Evolutionary conservation across 2,329 filamentous ascomycete genomes (phyloP).

Genomic region (Fusarium pseudoanthophilum): DNA sequence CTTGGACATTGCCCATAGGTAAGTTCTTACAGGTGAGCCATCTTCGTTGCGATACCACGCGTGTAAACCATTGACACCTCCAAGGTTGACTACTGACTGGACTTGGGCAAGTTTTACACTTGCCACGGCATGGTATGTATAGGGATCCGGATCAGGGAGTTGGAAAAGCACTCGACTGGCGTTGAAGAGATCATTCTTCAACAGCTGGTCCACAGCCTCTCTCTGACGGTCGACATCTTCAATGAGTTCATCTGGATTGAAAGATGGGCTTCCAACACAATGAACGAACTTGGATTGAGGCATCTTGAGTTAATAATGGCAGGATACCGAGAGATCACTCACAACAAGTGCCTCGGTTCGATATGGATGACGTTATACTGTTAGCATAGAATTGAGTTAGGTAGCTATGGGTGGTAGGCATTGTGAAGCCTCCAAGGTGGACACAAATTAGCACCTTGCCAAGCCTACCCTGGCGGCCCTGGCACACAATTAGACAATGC

Average conservation of each 20-base stretch:
- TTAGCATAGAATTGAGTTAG: not conserved
- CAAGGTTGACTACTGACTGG: slow-evolving; percentile 58
- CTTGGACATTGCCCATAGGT: not conserved
- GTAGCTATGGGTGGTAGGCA: not conserved
- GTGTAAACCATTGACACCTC: slow-evolving; percentile 59
- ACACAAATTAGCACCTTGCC: slow-evolving; percentile 3
- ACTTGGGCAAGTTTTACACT: slow-evolving; percentile 61
- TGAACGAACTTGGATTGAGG: slow-evolving; percentile 47
- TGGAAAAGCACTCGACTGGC: slow-evolving; percentile 58
- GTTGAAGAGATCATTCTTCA: slow-evolving; percentile 56
- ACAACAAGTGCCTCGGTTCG: slow-evolving; percentile 11
- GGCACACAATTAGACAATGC: not conserved
- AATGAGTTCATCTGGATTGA: slow-evolving; percentile 56
- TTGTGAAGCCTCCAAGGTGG: slow-evolving; percentile 29
- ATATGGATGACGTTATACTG: slow-evolving; percentile 31
- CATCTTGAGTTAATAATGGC: slow-evolving; percentile 37
- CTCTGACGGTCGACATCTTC: slow-evolving; percentile 53
- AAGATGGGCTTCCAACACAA: slow-evolving; percentile 58
- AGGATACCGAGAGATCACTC: not conserved
- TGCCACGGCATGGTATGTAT: slow-evolving; percentile 63
- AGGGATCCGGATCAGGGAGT: slow-evolving; percentile 57
- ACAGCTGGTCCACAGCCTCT: slow-evolving; percentile 52
- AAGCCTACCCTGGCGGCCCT: slow-evolving; percentile 1
- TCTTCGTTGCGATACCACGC: slow-evolving; percentile 59
- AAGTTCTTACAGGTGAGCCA: slow-evolving; percentile 46